These are phyloP conservation scores for Euphorbia celastroides DNA, from an alignment of 441 rosid species.

Conservation along the genomic window DNA sequence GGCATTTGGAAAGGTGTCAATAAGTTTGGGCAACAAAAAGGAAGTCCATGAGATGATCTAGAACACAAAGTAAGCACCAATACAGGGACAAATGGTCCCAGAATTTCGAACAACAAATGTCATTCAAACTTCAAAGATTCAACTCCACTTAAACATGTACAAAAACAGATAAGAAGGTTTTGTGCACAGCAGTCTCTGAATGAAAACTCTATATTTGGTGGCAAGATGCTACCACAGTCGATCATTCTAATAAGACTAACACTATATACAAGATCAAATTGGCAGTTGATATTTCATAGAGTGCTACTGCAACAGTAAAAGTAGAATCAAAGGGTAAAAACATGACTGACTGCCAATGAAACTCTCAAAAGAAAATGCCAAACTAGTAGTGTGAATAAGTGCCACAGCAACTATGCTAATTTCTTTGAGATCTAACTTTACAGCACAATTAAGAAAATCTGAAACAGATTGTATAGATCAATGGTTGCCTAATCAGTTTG, in stretches of 20 bases:
- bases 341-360: too few relatives aligned
- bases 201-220: background rate
- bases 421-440: background rate
- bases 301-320: background rate
- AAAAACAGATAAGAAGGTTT: background rate
- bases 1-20: too few relatives aligned
- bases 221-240: background rate
- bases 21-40: background rate
- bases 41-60: conserved; percentile 2
- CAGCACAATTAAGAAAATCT: background rate
- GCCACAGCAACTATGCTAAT: background rate
- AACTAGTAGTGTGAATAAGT: background rate
- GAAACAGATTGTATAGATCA: background rate
- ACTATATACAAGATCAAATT: background rate
- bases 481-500: background rate
- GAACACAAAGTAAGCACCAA: conserved; percentile 3
- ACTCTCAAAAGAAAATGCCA: background rate
- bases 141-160: conserved; percentile 1
- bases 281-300: background rate
- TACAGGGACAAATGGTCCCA: background rate
- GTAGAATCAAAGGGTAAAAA: too few relatives aligned
- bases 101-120: background rate
- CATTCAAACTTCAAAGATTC: background rate
- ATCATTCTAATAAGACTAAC: background rate
- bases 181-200: background rate